These are phyloP conservation scores for Pleurotus giganteus DNA, from an alignment of 768 basidiomycete species.

Conservation along the genomic window DNA sequence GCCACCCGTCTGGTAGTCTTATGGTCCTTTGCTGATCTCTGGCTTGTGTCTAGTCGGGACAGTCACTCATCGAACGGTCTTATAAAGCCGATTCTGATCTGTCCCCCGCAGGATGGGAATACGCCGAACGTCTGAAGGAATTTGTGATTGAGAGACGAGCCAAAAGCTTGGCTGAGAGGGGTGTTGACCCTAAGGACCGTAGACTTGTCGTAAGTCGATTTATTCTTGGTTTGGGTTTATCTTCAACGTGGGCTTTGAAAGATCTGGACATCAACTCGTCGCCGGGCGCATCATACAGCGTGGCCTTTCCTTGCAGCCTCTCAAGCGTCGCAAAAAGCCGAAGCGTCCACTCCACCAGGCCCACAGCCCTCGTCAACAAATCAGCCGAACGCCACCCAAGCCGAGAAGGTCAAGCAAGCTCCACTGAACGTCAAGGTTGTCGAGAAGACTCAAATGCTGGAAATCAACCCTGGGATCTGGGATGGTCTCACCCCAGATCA, in stretches of 20 bases:
- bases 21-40: background rate
- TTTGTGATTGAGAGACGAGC: constrained; percentile 85
- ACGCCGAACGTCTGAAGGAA: constrained; percentile 84
- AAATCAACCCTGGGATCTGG: constrained; percentile 98
- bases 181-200: constrained; percentile 56
- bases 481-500: constrained; percentile 92
- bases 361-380: background rate
- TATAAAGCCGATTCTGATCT: constrained; percentile 98
- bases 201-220: constrained; percentile 62
- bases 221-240: background rate
- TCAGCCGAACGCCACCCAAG: background rate
- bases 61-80: constrained; percentile 96
- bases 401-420: constrained; percentile 9
- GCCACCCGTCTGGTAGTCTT: background rate
- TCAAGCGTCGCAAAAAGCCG: constrained; percentile 15
- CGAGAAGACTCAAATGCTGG: constrained; percentile 95
- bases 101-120: constrained; percentile 94
- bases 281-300: constrained; percentile 91
- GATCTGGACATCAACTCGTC: constrained; percentile 97
- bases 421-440: constrained; percentile 71
- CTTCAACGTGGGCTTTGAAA: constrained; percentile 25
- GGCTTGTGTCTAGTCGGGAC: constrained; percentile 73
- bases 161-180: constrained; percentile 71
- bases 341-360: background rate
- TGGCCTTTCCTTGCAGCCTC: constrained; percentile 79